Evolutionary conservation across 2,329 filamentous ascomycete species (phyloP).

Genomic region (Fusarium anguioides): DNA sequence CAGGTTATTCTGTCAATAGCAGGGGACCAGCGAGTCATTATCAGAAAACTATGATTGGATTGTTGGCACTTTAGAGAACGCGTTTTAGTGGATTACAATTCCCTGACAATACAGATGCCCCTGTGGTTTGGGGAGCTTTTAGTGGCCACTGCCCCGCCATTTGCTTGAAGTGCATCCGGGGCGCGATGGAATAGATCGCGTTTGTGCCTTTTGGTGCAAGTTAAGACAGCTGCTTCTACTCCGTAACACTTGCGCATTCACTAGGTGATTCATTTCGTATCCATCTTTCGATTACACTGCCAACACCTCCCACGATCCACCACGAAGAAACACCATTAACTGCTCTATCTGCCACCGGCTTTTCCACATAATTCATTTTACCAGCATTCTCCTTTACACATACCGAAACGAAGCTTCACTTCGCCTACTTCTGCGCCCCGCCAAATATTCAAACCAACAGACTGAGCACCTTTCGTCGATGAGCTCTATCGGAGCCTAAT

Average conservation of each 20-base stretch:
- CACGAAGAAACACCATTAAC: neutral
- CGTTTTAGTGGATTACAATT: constrained; percentile 7
- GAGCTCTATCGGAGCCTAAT: constrained; percentile 13
- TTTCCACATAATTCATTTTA: neutral
- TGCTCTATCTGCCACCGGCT: neutral
- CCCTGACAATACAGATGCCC: neutral
- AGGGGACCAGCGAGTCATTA: neutral
- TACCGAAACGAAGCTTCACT: neutral
- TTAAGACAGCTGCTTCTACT: too few species aligned
- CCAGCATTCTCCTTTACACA: neutral
- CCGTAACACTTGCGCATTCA: neutral
- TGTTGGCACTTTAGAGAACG: constrained; percentile 29
- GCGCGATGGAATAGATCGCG: constrained; percentile 26
- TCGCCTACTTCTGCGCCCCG: neutral
- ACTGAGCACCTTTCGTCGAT: constrained; percentile 18
- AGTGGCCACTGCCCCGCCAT: constrained; percentile 32
- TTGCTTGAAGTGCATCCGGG: neutral
- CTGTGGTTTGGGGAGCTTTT: constrained; percentile 10
- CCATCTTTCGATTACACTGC: neutral
- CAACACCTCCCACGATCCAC: neutral
- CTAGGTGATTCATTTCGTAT: neutral
- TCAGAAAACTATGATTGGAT: constrained; percentile 26
- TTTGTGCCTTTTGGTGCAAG: constrained; percentile 2
- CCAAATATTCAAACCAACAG: neutral
- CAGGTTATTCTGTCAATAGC: neutral